Conservation (phyloP, 129 eudicot species). For the Flaveria brownii region DNA sequence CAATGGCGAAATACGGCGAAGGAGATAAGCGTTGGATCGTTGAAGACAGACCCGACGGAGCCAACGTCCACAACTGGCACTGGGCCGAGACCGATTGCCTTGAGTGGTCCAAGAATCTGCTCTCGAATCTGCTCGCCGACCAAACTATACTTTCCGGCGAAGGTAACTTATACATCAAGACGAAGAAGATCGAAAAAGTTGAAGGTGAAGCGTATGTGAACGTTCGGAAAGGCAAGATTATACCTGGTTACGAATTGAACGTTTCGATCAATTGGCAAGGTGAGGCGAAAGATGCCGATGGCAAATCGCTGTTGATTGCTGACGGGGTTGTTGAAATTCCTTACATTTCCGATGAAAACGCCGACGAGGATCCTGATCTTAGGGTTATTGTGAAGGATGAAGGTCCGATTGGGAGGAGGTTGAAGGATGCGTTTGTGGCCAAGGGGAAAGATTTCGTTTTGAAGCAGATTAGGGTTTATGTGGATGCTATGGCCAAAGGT, state of each 20-base stretch:
- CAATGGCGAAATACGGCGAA: conserved; percentile 91
- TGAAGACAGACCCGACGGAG: conserved; percentile 95
- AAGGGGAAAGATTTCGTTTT: conserved; percentile 71
- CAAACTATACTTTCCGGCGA: conserved; percentile 64
- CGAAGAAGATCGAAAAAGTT: conserved; percentile 54
- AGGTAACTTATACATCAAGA: conserved; percentile 58
- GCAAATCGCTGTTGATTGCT: conserved; percentile 30
- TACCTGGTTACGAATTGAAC: conserved; percentile 82
- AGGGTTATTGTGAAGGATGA: conserved; percentile 71
- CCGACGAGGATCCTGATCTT: conserved; percentile 92
- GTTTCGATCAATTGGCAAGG: conserved; percentile 64
- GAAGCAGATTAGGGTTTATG: conserved; percentile 72
- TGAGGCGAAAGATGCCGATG: conserved; percentile 56
- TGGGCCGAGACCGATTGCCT: conserved; percentile 96
- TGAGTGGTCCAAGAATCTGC: conserved; percentile 62
- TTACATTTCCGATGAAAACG: conserved; percentile 82
- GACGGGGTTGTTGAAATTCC: conserved; percentile 79
- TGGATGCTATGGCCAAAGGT: conserved; percentile 83
- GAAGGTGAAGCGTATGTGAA: conserved; percentile 95
- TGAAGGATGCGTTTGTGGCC: conserved; percentile 72
- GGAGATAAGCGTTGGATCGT: conserved; percentile 99
- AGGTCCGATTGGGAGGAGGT: conserved; percentile 68
- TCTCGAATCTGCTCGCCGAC: conserved; percentile 51
- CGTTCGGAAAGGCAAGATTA: conserved; percentile 89
- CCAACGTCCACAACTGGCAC: conserved; percentile 99